Evolutionary conservation across 2,329 filamentous ascomycete genomes (phyloP).

Genomic region (Fusarium sp.): DNA sequence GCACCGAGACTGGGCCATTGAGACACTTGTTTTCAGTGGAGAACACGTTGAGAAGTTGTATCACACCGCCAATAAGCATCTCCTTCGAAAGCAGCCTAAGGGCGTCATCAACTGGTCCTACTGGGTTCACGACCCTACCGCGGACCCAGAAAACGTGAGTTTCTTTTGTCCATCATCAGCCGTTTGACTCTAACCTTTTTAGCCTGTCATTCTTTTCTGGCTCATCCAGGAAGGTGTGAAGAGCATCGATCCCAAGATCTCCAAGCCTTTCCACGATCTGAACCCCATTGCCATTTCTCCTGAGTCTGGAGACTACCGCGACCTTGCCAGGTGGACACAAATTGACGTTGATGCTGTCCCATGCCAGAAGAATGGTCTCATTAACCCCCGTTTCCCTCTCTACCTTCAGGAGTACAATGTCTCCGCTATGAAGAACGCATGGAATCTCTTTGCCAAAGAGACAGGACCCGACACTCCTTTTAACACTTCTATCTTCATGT

Average conservation of each 20-base stretch:
- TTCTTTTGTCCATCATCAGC: rapidly evolving
- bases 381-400: constrained; percentile 45
- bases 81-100: constrained; percentile 56
- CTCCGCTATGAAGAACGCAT: constrained; percentile 30
- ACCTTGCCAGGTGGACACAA: constrained; percentile 39
- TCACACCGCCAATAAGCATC: constrained; percentile 57
- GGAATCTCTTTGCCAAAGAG: constrained; percentile 31
- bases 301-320: constrained; percentile 37
- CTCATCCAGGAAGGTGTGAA: constrained; percentile 59
- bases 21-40: constrained; percentile 58
- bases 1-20: constrained; percentile 42
- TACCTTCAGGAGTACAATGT: constrained; percentile 39
- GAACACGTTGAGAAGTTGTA: constrained; percentile 64
- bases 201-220: constrained; percentile 58
- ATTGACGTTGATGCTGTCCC: constrained; percentile 31
- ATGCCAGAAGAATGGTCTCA: constrained; percentile 41
- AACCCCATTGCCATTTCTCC: constrained; percentile 52
- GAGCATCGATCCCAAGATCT: constrained; percentile 55
- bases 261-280: constrained; percentile 58
- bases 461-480: constrained; percentile 29
- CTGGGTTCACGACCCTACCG: constrained; percentile 55
- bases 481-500: constrained; percentile 59
- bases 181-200: not conserved
- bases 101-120: constrained; percentile 64
- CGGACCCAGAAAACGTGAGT: constrained; percentile 56